Evolutionary conservation across 192 early-diverging fungal genomes (phyloP), one percentile per base, ranked within the genome.

Genomic region (Diversispora epigaea): DNA sequence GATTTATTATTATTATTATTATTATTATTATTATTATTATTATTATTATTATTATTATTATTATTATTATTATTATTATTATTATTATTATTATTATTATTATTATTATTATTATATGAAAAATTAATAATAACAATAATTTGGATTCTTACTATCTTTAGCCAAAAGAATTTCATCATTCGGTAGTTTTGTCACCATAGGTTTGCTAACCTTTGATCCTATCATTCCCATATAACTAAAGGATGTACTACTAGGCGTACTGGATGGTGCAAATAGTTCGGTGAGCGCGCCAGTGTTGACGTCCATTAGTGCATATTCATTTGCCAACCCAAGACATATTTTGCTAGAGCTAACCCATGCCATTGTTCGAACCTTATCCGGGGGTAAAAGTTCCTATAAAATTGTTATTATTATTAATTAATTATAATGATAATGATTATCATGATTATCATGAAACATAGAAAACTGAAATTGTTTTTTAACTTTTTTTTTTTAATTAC

Each of bases 341-440:
- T 89, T 86, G 22, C 84, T 87, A 0, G 85, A 81, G 3, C 90
- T 86, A 17, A 92, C 84, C 92, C 94, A 98, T 47, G 87, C 84
- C 85, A 98, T 86, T 12, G 92, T 84, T 47, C 84, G 81, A 40
- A 94, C 86, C 21, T 85, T 85, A 58, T 98, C 93, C 0, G 91
- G 83, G 11, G 92, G 81, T 40, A 83, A 65, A 68, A 90, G 83
- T 77, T 94, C 93, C 88, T 93, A 79, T n/a, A 22, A n/a, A 11
- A 19, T 11, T 49, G 56, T 21, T 6, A 58, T 47, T 55, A 22
- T 55, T 39, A 4, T 67, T 52, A 19, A 45, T 8, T 12, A 50
- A 56, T n/a, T n/a, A n/a, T n/a, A n/a, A n/a, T n/a, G n/a, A n/a
- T n/a, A n/a, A n/a, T n/a, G n/a, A n/a, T n/a, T n/a, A n/a, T n/a